phyloP scores from a whole-genome alignment of 352 stramenopile species.

The Phytophthora podocarpi region DNA sequence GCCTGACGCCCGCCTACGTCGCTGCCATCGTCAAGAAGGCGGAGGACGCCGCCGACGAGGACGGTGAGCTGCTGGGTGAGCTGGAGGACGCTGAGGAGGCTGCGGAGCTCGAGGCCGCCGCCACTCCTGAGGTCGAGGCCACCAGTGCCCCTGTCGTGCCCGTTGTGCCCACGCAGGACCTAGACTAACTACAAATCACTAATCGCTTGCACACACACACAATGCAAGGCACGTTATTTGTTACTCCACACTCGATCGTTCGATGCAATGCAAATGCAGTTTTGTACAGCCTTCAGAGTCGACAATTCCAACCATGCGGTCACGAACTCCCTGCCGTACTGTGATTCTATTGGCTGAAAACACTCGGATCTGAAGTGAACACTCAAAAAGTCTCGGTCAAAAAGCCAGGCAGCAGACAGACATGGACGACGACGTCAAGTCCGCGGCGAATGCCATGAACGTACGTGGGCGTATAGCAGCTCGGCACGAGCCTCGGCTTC shows the following conservation, averaged over 20 bases:
- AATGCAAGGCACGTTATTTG: constrained; percentile 40
- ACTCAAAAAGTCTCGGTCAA: constrained; percentile 17
- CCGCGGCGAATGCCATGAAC: constrained; percentile 56
- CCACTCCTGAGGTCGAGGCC: constrained; percentile 32
- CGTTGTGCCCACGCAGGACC: constrained; percentile 65
- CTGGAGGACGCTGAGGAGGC: constrained; percentile 73
- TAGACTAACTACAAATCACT: constrained; percentile 74
- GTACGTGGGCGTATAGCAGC: constrained; percentile 29
- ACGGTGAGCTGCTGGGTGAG: constrained; percentile 75
- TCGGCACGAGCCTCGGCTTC: background rate
- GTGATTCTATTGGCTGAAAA: constrained; percentile 34
- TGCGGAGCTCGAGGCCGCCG: constrained; percentile 46
- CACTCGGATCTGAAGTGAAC: constrained; percentile 3
- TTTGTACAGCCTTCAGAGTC: background rate
- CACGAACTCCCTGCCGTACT: background rate
- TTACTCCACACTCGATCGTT: background rate
- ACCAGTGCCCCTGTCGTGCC: constrained; percentile 34
- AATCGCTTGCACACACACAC: constrained; percentile 35
- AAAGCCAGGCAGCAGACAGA: too few relatives aligned
- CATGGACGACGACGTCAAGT: constrained; percentile 59
- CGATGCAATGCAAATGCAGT: too few relatives aligned
- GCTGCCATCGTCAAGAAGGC: constrained; percentile 83
- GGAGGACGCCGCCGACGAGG: constrained; percentile 83
- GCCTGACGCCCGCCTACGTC: constrained; percentile 69
- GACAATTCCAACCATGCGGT: background rate